A percentile compares a stretch with the other conserved stretches of the same genome.
phyloP scores from a whole-genome alignment of 2,329 filamentous ascomycete species.

The Trichoderma sp. region DNA sequence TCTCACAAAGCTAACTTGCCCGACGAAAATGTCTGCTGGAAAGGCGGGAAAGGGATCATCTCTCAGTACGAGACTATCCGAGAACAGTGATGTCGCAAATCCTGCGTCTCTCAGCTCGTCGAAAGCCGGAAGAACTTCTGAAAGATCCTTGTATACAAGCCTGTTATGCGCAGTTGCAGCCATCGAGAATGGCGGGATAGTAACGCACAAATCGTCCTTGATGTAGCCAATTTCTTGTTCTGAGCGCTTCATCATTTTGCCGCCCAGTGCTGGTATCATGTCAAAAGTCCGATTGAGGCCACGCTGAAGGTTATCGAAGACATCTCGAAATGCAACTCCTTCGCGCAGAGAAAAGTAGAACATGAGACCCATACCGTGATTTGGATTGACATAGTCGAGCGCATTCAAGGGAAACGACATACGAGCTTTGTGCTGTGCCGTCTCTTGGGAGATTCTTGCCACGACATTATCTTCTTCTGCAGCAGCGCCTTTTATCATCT shows the following conservation, averaged over 20 bases:
- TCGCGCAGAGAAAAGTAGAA: constrained; percentile 43
- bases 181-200: neutral
- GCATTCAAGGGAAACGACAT: constrained; percentile 39
- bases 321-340: constrained; percentile 36
- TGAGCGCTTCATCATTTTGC: constrained; percentile 41
- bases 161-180: neutral
- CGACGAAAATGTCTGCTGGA: constrained; percentile 38
- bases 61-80: constrained; percentile 36
- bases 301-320: constrained; percentile 40
- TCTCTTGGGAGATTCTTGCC: neutral
- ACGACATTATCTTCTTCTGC: neutral
- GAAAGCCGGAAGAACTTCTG: constrained; percentile 36
- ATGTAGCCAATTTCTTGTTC: constrained; percentile 36
- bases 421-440: constrained; percentile 35
- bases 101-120: constrained; percentile 33
- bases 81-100: constrained; percentile 38
- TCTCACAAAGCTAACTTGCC: constrained; percentile 40
- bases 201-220: constrained; percentile 31
- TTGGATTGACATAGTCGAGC: constrained; percentile 42
- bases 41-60: constrained; percentile 35
- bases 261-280: constrained; percentile 43
- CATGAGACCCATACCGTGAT: constrained; percentile 39
- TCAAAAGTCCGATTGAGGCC: constrained; percentile 43
- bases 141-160: constrained; percentile 28
- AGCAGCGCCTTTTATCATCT: neutral